Evolutionary conservation across 768 basidiomycete species (phyloP).

Genomic region (Phylloporus sp.): DNA sequence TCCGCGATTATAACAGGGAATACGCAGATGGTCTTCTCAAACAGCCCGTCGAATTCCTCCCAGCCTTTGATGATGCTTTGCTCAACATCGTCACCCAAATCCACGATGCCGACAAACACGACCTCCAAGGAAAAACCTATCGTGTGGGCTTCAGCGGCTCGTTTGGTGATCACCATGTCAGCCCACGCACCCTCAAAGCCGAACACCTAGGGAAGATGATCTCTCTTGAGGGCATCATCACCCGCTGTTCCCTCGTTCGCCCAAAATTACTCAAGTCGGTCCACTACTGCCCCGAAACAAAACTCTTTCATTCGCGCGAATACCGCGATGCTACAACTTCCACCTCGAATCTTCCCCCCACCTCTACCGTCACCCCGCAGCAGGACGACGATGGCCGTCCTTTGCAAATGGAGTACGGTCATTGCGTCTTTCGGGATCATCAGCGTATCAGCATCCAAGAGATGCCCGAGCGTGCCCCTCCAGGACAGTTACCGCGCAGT

Average conservation of each 20-base stretch:
- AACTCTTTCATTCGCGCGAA: conserved; percentile 77
- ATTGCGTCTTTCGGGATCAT: conserved; percentile 90
- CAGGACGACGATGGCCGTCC: conserved; percentile 86
- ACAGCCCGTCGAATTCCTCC: conserved; percentile 80
- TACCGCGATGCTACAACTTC: conserved; percentile 93
- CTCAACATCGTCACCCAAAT: conserved; percentile 66
- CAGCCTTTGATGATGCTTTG: conserved; percentile 87
- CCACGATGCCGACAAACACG: conserved; percentile 77
- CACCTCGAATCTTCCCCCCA: conserved; percentile 81
- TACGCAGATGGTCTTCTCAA: conserved; percentile 86
- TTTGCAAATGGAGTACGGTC: conserved; percentile 89
- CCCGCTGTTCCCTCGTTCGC: conserved; percentile 94
- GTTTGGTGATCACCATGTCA: conserved; percentile 98
- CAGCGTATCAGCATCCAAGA: conserved; percentile 98
- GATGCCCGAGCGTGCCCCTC: conserved; percentile 98
- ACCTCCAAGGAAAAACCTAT: conserved; percentile 74
- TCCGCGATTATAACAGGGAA: conserved; percentile 88
- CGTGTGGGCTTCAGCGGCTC: conserved; percentile 92
- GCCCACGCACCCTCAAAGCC: conserved; percentile 85
- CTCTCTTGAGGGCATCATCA: conserved; percentile 96
- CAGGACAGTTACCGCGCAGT: conserved; percentile 93
- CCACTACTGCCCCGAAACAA: conserved; percentile 90
- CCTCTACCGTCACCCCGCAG: conserved; percentile 82
- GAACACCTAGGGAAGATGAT: conserved; percentile 94
- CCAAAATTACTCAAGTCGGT: conserved; percentile 98